These are phyloP conservation scores for Fraxinus ornus DNA, from an alignment of 305 asterid species.

Conservation along the genomic window DNA sequence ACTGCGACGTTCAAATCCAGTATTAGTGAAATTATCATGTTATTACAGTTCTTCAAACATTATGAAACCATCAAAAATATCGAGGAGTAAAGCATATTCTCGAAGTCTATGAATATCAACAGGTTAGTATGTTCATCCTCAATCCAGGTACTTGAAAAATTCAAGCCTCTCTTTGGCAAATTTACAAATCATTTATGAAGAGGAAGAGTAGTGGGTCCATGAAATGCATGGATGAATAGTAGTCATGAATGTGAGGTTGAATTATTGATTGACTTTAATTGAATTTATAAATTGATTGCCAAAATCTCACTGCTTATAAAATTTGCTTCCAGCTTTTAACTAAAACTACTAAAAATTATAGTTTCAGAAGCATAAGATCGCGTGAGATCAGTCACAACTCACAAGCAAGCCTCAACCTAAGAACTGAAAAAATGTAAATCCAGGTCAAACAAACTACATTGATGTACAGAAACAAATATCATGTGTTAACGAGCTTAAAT, in stretches of 20 bases:
- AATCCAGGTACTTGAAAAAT: background rate
- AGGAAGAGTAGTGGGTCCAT: background rate
- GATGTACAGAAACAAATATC: background rate
- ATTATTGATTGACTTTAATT: background rate
- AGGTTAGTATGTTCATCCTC: background rate
- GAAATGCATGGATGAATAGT: background rate
- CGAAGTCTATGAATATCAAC: background rate
- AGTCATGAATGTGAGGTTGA: background rate
- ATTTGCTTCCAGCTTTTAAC: background rate
- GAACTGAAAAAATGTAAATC: background rate
- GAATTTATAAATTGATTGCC: background rate
- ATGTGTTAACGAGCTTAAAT: background rate
- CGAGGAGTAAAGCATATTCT: background rate
- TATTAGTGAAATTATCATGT: conserved; percentile 4
- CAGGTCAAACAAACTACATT: background rate
- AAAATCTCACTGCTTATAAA: background rate
- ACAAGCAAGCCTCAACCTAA: background rate
- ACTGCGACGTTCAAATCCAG: conserved; percentile 38
- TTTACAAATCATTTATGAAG: background rate
- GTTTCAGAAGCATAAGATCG: background rate
- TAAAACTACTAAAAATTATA: background rate
- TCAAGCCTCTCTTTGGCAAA: background rate
- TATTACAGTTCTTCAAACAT: background rate
- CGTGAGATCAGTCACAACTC: background rate
- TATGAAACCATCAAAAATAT: background rate